phyloP scores from a whole-genome alignment of 257 asterid genomes.

The Solanum habrochaites region DNA sequence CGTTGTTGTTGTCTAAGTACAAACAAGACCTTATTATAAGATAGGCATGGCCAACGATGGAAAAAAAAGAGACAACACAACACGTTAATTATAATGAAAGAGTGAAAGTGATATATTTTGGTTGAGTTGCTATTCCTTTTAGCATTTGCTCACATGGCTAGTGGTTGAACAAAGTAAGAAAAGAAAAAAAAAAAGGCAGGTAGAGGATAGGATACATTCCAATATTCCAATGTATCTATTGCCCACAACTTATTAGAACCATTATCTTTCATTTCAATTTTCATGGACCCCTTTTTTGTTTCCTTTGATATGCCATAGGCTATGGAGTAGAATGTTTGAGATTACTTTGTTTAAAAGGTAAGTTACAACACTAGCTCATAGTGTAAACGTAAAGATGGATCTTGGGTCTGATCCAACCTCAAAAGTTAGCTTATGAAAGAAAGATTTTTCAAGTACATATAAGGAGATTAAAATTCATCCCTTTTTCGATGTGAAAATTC shows the following conservation, averaged over 20 bases:
- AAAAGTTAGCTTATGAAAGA: too few species aligned
- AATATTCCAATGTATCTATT: not conserved
- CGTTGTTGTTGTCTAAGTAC: not conserved
- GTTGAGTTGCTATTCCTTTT: not conserved
- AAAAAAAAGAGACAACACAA: not conserved
- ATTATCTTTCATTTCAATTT: not conserved
- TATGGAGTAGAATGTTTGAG: not conserved
- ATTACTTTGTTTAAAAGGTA: not conserved
- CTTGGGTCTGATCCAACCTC: too few species aligned
- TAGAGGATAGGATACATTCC: not conserved
- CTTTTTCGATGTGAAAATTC: too few species aligned
- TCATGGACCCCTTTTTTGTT: not conserved
- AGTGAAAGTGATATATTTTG: not conserved
- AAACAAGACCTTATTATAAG: not conserved
- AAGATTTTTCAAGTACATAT: too few species aligned
- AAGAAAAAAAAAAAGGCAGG: not conserved
- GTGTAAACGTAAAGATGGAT: not conserved
- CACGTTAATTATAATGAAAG: not conserved
- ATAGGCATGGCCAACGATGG: not conserved
- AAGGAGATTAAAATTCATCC: too few species aligned
- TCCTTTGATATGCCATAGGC: not conserved
- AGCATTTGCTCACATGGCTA: slow-evolving; percentile 3
- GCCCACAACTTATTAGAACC: not conserved
- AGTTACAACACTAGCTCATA: not conserved
- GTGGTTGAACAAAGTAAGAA: not conserved